Evolutionary conservation across 495 filamentous ascomycete species (phyloP).

Genomic region (Beverwykella pulmonaria): DNA sequence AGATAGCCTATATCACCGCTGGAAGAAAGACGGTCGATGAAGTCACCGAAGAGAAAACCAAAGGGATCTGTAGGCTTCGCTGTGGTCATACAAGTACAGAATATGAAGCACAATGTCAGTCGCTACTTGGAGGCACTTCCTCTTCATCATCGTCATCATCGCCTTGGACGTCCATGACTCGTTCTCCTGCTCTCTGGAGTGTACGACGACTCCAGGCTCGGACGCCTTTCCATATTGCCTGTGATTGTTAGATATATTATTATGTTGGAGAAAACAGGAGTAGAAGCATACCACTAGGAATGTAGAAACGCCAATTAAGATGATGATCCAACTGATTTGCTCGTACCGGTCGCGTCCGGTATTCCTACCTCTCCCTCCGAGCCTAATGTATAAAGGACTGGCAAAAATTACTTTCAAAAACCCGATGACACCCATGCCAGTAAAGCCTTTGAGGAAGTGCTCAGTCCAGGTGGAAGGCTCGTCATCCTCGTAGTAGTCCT

Average conservation of each 20-base stretch:
- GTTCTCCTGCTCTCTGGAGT: constrained; percentile 74
- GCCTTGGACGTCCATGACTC: constrained; percentile 79
- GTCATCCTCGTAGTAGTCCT: constrained; percentile 45
- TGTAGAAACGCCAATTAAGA: constrained; percentile 76
- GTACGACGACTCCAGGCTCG: constrained; percentile 67
- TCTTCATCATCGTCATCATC: constrained; percentile 64
- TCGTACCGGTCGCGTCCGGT: constrained; percentile 74
- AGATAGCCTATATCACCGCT: too few relatives aligned
- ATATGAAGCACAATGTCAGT: not conserved
- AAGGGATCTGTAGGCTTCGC: too few relatives aligned
- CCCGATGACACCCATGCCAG: constrained; percentile 80
- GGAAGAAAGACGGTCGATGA: not conserved
- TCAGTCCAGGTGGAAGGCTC: constrained; percentile 65
- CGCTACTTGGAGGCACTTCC: not conserved
- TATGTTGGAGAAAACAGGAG: not conserved
- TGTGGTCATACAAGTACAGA: not conserved
- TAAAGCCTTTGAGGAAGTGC: constrained; percentile 86
- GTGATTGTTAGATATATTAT: constrained; percentile 36
- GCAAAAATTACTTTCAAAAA: constrained; percentile 79
- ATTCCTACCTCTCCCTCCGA: constrained; percentile 57
- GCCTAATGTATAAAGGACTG: constrained; percentile 59
- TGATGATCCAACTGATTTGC: constrained; percentile 72
- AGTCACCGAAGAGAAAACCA: too few relatives aligned
- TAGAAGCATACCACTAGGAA: constrained; percentile 74
- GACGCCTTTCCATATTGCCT: constrained; percentile 82